Percentiles rank a stretch among this genome's conserved stretches.
phyloP scores from a whole-genome alignment of 2,329 filamentous ascomycete genomes.

The Fusarium odoratissimum region DNA sequence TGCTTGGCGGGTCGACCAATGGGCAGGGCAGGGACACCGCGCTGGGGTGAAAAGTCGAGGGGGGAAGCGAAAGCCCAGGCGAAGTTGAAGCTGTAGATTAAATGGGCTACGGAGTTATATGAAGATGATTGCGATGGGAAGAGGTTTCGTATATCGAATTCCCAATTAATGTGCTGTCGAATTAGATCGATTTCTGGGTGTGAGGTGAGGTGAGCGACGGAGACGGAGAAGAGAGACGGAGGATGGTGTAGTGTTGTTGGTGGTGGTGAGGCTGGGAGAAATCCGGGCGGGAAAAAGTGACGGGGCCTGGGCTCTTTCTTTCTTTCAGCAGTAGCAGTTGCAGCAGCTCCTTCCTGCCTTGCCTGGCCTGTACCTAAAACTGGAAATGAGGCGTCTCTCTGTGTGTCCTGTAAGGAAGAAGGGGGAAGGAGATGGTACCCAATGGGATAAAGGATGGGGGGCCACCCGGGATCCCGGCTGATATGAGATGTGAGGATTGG shows the following conservation, averaged over 20 bases:
- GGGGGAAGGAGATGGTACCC: slow-evolving; percentile 16
- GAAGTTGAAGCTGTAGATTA: slow-evolving; percentile 4
- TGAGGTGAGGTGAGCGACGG: slow-evolving; percentile 25
- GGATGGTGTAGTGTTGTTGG: background rate
- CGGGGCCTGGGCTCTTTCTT: slow-evolving; percentile 15
- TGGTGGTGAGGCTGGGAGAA: slow-evolving; percentile 44
- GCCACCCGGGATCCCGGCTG: slow-evolving; percentile 17
- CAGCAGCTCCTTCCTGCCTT: slow-evolving; percentile 24
- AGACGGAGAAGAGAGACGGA: slow-evolving; percentile 22
- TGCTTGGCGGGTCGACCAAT: slow-evolving; percentile 46
- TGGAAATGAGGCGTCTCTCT: slow-evolving; percentile 43
- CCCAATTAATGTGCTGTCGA: slow-evolving; percentile 25
- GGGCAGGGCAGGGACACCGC: slow-evolving; percentile 34
- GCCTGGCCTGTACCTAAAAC: slow-evolving; percentile 42
- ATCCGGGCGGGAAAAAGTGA: slow-evolving; percentile 38
- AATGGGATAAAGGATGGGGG: slow-evolving; percentile 2
- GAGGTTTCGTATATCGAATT: slow-evolving; percentile 20
- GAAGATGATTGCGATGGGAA: slow-evolving; percentile 38
- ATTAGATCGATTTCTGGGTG: slow-evolving; percentile 16
- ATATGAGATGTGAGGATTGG: background rate
- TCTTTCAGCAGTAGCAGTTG: slow-evolving; percentile 13
- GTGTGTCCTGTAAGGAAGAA: slow-evolving; percentile 16
- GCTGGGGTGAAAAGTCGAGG: slow-evolving; percentile 24
- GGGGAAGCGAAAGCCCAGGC: slow-evolving; percentile 11
- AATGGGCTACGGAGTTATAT: slow-evolving; percentile 23